Percentiles rank a stretch among this genome's conserved stretches.
Evolutionary conservation across 208 protist species (phyloP).

Genomic region (Leishmania tropica): DNA sequence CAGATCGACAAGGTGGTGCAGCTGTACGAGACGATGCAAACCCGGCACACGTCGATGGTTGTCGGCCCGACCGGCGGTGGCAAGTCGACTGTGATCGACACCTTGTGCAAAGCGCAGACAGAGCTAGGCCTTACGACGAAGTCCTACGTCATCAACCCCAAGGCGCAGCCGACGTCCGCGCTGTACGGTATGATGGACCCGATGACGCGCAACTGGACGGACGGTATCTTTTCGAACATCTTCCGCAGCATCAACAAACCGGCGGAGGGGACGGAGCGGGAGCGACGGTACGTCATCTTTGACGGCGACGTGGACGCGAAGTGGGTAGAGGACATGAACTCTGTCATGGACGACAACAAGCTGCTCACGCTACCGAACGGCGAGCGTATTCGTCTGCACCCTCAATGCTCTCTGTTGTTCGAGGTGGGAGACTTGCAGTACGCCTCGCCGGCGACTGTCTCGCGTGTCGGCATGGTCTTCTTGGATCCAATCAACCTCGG

Average conservation of each 20-base stretch:
- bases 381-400: constrained; percentile 97
- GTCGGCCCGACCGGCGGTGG: constrained; percentile 98
- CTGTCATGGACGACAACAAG: constrained; percentile 99
- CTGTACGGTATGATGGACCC: constrained; percentile 99
- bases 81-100: constrained; percentile 98
- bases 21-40: constrained; percentile 99
- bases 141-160: constrained; percentile 97
- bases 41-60: constrained; percentile 99
- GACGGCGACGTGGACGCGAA: constrained; percentile 99
- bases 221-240: constrained; percentile 99
- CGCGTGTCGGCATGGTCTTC: constrained; percentile 99
- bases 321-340: constrained; percentile 99
- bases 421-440: constrained; percentile 99
- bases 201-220: constrained; percentile 98
- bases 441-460: constrained; percentile 99
- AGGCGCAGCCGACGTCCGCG: constrained; percentile 95
- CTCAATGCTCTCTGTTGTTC: constrained; percentile 96
- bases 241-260: constrained; percentile 97
- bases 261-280: constrained; percentile 61
- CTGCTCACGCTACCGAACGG: constrained; percentile 98
- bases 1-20: constrained; percentile 99
- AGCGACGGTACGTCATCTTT: constrained; percentile 98
- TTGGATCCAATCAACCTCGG: constrained; percentile 98
- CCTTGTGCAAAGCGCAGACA: constrained; percentile 94
- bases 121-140: constrained; percentile 93